phyloP scores from a whole-genome alignment of 495 filamentous ascomycete genomes.

The Acidiella bohemica region DNA sequence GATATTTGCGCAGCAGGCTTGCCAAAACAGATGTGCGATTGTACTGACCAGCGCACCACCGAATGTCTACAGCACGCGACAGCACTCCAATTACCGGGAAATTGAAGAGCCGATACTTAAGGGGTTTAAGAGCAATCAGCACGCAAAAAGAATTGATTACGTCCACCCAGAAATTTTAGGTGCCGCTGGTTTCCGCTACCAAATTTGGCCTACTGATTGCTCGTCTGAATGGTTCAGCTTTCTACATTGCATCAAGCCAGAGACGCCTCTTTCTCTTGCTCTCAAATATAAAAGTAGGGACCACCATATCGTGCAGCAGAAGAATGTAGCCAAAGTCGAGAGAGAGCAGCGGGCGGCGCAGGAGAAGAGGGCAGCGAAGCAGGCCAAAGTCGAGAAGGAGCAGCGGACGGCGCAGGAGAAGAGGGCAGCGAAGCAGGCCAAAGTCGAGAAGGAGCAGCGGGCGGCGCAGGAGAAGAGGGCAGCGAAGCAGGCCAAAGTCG shows the following conservation, averaged over 20 bases:
- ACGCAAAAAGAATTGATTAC: not conserved
- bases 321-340: constrained; percentile 1
- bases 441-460: not conserved
- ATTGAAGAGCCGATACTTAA: constrained; percentile 5
- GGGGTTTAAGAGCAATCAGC: not conserved
- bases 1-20: constrained; percentile 2
- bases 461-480: constrained; percentile 1
- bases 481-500: constrained; percentile 1
- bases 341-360: constrained; percentile 1
- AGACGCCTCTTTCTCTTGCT: not conserved
- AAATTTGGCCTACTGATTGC: not conserved
- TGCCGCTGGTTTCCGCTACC: constrained; percentile 4
- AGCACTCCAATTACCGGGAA: constrained; percentile 2
- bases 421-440: not conserved
- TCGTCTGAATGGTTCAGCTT: not conserved
- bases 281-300: not conserved
- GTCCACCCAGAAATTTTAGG: not conserved
- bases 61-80: constrained; percentile 4
- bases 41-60: constrained; percentile 3
- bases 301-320: not conserved
- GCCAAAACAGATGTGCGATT: constrained; percentile 2
- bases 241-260: not conserved
- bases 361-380: not conserved
- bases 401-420: not conserved
- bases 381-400: not conserved